phyloP scores from a whole-genome alignment of 345 rosid genomes.

The Lepidium aucheri region DNA sequence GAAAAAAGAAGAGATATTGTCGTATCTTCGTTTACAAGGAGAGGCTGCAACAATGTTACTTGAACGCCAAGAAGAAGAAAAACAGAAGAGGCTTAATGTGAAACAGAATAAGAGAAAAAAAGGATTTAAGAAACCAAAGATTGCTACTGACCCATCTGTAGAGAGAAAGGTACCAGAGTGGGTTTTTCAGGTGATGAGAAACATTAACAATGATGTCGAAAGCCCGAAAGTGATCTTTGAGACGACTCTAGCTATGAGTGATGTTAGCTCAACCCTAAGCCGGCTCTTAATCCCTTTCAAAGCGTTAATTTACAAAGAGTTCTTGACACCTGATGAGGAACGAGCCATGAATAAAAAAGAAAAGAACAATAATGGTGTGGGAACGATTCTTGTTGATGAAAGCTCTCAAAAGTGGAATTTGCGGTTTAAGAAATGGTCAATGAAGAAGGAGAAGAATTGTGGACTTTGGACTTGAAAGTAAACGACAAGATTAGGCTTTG shows the following conservation, averaged over 20 bases:
- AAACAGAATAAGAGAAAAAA: neutral
- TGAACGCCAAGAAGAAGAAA: too few relatives aligned
- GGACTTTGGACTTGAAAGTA: neutral
- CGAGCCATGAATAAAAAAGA: neutral
- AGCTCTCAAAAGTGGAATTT: neutral
- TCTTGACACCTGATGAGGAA: neutral
- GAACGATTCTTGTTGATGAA: neutral
- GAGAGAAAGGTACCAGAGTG: neutral
- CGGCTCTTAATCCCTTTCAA: conserved; percentile 6
- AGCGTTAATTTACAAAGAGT: neutral
- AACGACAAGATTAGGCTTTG: neutral
- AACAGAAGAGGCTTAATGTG: neutral
- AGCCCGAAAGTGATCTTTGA: neutral
- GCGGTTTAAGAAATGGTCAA: neutral
- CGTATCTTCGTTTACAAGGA: neutral
- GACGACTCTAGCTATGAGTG: neutral
- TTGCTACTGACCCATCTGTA: neutral
- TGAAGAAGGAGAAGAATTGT: too few relatives aligned
- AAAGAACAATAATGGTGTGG: neutral
- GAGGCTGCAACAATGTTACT: neutral
- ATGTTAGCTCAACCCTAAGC: neutral
- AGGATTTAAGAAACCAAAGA: neutral
- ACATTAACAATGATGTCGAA: neutral
- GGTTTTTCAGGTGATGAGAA: neutral
- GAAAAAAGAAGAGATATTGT: neutral